A percentile compares a stretch with the other conserved stretches of the same genome.
These are phyloP conservation scores for Coemansia sp. DNA, from an alignment of 371 early-diverging fungal species.

Conservation along the genomic window DNA sequence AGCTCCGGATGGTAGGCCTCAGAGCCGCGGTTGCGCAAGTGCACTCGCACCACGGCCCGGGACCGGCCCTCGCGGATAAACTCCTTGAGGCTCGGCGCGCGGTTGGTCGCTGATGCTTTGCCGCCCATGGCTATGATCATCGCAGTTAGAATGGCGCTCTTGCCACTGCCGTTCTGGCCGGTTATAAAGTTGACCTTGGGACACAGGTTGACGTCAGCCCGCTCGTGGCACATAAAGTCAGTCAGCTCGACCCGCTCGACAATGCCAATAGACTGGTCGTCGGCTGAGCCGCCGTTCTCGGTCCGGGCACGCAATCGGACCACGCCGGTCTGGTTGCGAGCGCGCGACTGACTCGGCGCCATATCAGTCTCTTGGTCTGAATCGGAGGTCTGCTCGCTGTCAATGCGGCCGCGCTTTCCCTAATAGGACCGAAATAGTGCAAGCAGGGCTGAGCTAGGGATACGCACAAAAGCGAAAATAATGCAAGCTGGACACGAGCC, in stretches of 20 bases:
- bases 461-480: too few relatives aligned
- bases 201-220: slow-evolving; percentile 72
- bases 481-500: too few relatives aligned
- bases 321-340: slow-evolving; percentile 24
- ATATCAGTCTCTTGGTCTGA: background rate
- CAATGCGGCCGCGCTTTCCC: slow-evolving; percentile 23
- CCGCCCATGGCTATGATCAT: slow-evolving; percentile 90
- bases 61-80: slow-evolving; percentile 83
- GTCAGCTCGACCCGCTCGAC: slow-evolving; percentile 77
- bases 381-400: background rate
- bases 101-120: slow-evolving; percentile 81
- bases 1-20: slow-evolving; percentile 78
- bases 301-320: slow-evolving; percentile 17
- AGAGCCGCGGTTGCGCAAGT: slow-evolving; percentile 77
- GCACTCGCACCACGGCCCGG: slow-evolving; percentile 64
- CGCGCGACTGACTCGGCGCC: background rate
- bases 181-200: slow-evolving; percentile 93
- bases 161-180: slow-evolving; percentile 94
- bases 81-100: slow-evolving; percentile 73
- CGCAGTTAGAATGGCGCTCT: slow-evolving; percentile 92
- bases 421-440: background rate
- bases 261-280: slow-evolving; percentile 58
- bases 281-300: slow-evolving; percentile 1
- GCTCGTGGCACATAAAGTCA: slow-evolving; percentile 95
- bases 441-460: too few relatives aligned